phyloP scores from a whole-genome alignment of 768 basidiomycete genomes.

The Mycena metata region DNA sequence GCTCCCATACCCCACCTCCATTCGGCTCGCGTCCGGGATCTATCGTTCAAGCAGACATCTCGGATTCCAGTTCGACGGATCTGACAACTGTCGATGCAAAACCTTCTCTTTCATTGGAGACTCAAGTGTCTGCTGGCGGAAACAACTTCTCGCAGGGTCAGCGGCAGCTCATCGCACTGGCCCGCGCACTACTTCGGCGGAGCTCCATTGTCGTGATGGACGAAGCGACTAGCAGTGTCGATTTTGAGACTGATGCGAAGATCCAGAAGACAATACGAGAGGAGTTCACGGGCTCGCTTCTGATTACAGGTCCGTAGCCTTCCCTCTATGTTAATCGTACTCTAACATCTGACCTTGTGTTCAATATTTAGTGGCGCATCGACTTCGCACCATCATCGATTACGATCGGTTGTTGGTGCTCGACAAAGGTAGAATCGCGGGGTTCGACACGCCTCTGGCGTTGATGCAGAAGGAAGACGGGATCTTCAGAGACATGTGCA shows the following conservation, averaged over 20 bases:
- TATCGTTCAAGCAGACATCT: slow-evolving; percentile 23
- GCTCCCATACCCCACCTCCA: slow-evolving; percentile 42
- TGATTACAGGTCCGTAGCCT: not conserved
- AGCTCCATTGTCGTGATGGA: slow-evolving; percentile 1
- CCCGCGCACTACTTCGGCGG: not conserved
- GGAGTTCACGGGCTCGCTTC: not conserved
- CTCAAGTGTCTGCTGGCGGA: no score
- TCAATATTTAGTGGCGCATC: no score
- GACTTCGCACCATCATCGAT: slow-evolving; percentile 64
- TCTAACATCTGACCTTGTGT: no score
- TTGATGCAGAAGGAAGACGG: slow-evolving; percentile 60
- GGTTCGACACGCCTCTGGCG: slow-evolving; percentile 66
- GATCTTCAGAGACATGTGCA: slow-evolving; percentile 65
- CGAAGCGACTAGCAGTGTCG: slow-evolving; percentile 1
- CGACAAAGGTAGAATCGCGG: slow-evolving; percentile 54
- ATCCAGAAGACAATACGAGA: not conserved
- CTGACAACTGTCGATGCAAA: slow-evolving; percentile 69
- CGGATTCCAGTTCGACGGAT: slow-evolving; percentile 50
- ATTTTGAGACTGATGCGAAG: not conserved
- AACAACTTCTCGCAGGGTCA: no score
- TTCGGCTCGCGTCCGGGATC: no score
- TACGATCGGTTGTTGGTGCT: slow-evolving; percentile 84
- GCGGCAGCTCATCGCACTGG: not conserved
- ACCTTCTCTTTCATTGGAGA: slow-evolving; percentile 54
- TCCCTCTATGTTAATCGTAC: no score